A percentile compares a stretch with the other conserved stretches of the same genome.
Conservation (phyloP, 306 rosid genomes). For the Rosa lucieae region DNA sequence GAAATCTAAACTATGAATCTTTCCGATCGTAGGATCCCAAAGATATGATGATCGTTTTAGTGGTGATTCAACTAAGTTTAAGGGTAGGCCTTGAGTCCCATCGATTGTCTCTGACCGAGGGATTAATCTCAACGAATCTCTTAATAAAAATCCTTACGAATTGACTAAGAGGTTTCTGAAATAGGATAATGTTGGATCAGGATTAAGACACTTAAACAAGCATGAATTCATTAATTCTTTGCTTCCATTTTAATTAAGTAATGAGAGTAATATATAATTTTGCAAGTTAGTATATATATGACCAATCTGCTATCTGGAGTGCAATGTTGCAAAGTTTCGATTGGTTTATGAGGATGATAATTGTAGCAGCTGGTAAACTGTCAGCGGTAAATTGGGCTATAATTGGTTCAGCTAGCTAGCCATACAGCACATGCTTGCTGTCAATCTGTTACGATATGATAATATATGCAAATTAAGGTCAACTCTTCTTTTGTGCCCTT, state of each 20-base stretch:
- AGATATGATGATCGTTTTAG: too few species aligned
- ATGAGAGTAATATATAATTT: not conserved
- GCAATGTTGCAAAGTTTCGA: not conserved
- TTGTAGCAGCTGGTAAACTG: not conserved
- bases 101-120: too few species aligned
- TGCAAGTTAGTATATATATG: not conserved
- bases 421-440: not conserved
- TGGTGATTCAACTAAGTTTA: too few species aligned
- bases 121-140: not conserved
- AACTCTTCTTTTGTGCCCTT: not conserved
- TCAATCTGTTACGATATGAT: not conserved
- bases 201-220: not conserved
- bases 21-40: too few species aligned
- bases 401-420: not conserved
- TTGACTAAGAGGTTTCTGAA: not conserved
- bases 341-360: not conserved
- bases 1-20: too few species aligned
- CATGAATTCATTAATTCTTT: not conserved
- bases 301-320: not conserved
- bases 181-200: not conserved
- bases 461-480: not conserved
- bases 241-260: not conserved
- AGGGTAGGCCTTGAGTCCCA: too few species aligned
- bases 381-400: not conserved
- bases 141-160: too few species aligned